Evolutionary conservation across 2,329 filamentous ascomycete genomes (phyloP), one percentile per base, ranked within the genome.

Genomic region (Madurella mycetomatis): DNA sequence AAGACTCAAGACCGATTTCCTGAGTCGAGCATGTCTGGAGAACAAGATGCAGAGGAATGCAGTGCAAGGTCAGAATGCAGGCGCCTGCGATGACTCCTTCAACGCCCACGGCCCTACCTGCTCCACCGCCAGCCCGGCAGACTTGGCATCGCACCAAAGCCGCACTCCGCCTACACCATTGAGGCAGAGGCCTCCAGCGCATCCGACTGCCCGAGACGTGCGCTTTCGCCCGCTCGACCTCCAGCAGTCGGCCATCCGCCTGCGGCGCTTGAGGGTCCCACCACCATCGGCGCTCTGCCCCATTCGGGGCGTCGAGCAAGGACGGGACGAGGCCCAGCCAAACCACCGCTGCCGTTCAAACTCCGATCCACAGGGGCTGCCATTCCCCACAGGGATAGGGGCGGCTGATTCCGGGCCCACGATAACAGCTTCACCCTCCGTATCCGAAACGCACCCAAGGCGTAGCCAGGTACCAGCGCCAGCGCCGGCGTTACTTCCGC

Each of bases 341-440:
- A n/a, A 9, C 16, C 34, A 52, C 15, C 60, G 64, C 32, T 57
- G 59, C 13, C 59, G 62, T 11, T 65, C 64, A 7, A 63, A 60
- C 45, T 65, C 64, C 4, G 64, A 65, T 15, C 64, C 63, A 9
- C 62, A 64, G 7, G 56, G 59, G 5, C 62, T 62, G 4, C 37
- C 47, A 11, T 46, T 53, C 19, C 43, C 47, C 8, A 2, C 34
- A 4, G 46, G n/a, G 30, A 32, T 53, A 9, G 30, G 41, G 11
- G 45, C 37, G 44, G 15, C 40, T 2, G 15, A 25, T 25, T 3
- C 25, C 25, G 4, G 25, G 25, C 25, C 25, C 25, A 25, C 25
- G 25, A 25, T 25, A 25, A 25, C 25, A 25, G 4, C 44, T 2
- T 37, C 54, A 15, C 54, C 58, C 15, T 9, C 50, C 2, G 37